A percentile compares a stretch with the other conserved stretches of the same genome.
Evolutionary conservation across 2,329 filamentous ascomycete genomes (phyloP).

Genomic region (Fusarium lateritium): DNA sequence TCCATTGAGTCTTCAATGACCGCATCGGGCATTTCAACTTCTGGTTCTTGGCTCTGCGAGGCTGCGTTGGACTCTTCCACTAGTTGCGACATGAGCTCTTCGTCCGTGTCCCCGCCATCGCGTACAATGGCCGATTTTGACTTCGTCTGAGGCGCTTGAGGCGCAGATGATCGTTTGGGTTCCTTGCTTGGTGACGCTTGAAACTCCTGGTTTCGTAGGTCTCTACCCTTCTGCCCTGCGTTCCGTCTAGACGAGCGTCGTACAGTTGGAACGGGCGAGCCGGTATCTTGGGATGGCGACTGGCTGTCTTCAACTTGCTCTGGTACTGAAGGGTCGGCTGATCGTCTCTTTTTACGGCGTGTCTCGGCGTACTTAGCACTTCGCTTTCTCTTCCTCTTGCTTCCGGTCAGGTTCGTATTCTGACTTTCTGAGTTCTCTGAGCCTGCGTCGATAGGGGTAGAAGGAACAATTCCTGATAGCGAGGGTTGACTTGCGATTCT

Average conservation of each 20-base stretch:
- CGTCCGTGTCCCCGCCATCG: slow-evolving; percentile 56
- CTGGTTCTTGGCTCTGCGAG: slow-evolving; percentile 51
- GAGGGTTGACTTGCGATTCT: slow-evolving; percentile 19
- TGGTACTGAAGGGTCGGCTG: slow-evolving; percentile 33
- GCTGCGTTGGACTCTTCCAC: slow-evolving; percentile 59
- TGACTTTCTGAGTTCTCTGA: slow-evolving; percentile 29
- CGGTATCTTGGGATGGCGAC: slow-evolving; percentile 34
- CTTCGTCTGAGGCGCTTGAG: slow-evolving; percentile 12
- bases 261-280: slow-evolving; percentile 37
- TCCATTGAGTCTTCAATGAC: slow-evolving; percentile 46
- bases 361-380: slow-evolving; percentile 36
- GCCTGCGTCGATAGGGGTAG: slow-evolving; percentile 40
- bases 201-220: slow-evolving; percentile 17
- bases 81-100: slow-evolving; percentile 60
- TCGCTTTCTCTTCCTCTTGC: slow-evolving; percentile 53
- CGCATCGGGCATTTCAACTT: slow-evolving; percentile 17
- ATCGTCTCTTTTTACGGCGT: slow-evolving; percentile 52
- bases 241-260: slow-evolving; percentile 47
- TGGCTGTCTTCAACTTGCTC: slow-evolving; percentile 40
- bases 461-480: slow-evolving; percentile 41
- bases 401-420: slow-evolving; percentile 25
- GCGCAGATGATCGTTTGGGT: slow-evolving; percentile 8
- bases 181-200: slow-evolving; percentile 32
- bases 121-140: slow-evolving; percentile 17
- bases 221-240: slow-evolving; percentile 39